phyloP scores from a whole-genome alignment of 208 protist species.

The Trypanosoma theileri region DNA sequence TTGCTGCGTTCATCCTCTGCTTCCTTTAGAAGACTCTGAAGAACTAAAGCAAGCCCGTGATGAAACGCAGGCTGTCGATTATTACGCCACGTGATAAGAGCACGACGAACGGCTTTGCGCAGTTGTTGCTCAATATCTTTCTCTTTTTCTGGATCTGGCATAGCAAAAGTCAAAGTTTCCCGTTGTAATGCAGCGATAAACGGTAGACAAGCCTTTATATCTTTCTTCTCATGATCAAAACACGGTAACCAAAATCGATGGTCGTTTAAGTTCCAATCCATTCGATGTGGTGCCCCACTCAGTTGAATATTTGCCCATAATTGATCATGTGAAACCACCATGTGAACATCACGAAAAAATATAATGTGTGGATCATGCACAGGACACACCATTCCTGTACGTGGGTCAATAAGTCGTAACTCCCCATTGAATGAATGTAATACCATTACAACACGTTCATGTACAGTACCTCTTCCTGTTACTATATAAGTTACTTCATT shows the following conservation, averaged over 20 bases:
- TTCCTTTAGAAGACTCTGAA: slow-evolving; percentile 51
- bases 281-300: slow-evolving; percentile 71
- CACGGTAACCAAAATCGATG: slow-evolving; percentile 66
- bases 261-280: slow-evolving; percentile 73
- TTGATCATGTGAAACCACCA: slow-evolving; percentile 79
- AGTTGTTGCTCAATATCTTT: slow-evolving; percentile 69
- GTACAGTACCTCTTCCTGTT: slow-evolving; percentile 51
- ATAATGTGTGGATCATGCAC: slow-evolving; percentile 54
- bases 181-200: slow-evolving; percentile 67
- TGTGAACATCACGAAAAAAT: slow-evolving; percentile 63
- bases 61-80: slow-evolving; percentile 54
- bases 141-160: slow-evolving; percentile 38
- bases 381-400: slow-evolving; percentile 42
- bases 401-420: slow-evolving; percentile 72
- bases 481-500: slow-evolving; percentile 58
- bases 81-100: slow-evolving; percentile 71
- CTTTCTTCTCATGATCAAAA: slow-evolving; percentile 47
- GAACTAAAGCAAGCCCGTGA: slow-evolving; percentile 51
- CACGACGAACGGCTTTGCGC: slow-evolving; percentile 36
- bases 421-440: slow-evolving; percentile 59
- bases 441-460: slow-evolving; percentile 66
- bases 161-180: slow-evolving; percentile 47
- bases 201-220: slow-evolving; percentile 36
- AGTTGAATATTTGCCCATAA: slow-evolving; percentile 82
- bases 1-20: slow-evolving; percentile 64